Conservation (phyloP, 768 basidiomycete species). For the Amanita molliuscula region DNA sequence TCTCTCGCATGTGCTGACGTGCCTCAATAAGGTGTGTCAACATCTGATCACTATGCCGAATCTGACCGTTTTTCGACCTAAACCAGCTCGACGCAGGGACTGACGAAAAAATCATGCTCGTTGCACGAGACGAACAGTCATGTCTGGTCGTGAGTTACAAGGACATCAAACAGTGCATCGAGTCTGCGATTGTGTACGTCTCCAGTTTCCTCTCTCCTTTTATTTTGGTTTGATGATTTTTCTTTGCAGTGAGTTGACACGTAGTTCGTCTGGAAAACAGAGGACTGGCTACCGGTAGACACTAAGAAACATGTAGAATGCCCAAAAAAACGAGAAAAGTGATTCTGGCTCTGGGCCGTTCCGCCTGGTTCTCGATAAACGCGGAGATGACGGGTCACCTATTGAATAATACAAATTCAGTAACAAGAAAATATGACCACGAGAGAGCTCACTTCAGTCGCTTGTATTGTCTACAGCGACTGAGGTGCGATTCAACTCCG, state of each 20-base stretch:
- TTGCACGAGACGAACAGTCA: constrained; percentile 91
- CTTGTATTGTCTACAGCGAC: too few relatives aligned
- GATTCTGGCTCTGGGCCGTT: constrained; percentile 14
- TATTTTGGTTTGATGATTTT: neutral
- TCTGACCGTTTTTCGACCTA: neutral
- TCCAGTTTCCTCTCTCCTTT: neutral
- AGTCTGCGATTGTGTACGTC: constrained; percentile 49
- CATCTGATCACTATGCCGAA: neutral
- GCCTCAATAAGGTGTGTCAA: constrained; percentile 76
- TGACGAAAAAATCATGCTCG: constrained; percentile 92
- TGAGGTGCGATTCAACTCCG: too few relatives aligned
- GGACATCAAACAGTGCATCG: constrained; percentile 80
- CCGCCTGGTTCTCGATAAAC: too few relatives aligned
- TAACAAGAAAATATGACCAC: too few relatives aligned
- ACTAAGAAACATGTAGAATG: constrained; percentile 57
- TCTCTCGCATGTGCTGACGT: constrained; percentile 82
- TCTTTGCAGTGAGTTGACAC: neutral
- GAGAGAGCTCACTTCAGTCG: too few relatives aligned
- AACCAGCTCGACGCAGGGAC: constrained; percentile 81
- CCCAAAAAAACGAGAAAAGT: constrained; percentile 55
- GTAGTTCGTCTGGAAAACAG: neutral
- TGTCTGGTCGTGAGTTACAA: constrained; percentile 91
- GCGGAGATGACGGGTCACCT: too few relatives aligned
- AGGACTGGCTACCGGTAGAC: neutral
- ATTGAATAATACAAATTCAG: too few relatives aligned